phyloP scores from a whole-genome alignment of 2,329 filamentous ascomycete genomes.

The Pseudomassariella vexata region DNA sequence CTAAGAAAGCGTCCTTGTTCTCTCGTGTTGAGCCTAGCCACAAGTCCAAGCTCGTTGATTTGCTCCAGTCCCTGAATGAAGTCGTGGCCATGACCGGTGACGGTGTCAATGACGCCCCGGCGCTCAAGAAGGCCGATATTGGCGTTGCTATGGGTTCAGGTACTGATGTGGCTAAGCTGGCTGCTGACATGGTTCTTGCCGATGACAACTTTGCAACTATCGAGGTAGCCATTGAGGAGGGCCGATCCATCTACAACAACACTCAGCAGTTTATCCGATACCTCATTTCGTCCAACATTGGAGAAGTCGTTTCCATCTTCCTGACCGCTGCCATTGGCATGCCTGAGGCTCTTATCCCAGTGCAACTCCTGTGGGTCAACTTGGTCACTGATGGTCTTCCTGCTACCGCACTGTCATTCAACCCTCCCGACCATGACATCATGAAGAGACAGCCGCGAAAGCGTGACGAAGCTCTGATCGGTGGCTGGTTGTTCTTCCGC shows the following conservation, averaged over 20 bases:
- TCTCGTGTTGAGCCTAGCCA: constrained; percentile 92
- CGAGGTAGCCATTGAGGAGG: constrained; percentile 91
- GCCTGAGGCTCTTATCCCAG: constrained; percentile 94
- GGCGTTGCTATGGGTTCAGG: constrained; percentile 98
- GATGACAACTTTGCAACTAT: constrained; percentile 99
- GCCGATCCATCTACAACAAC: constrained; percentile 98
- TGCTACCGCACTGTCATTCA: constrained; percentile 94
- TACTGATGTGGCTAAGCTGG: constrained; percentile 93
- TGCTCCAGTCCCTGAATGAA: constrained; percentile 86
- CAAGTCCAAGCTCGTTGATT: constrained; percentile 96
- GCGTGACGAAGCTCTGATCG: constrained; percentile 86
- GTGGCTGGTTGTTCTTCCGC: constrained; percentile 94
- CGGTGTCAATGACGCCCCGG: constrained; percentile 96
- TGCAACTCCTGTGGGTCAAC: constrained; percentile 98
- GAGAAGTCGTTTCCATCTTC: constrained; percentile 98
- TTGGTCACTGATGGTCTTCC: constrained; percentile 95
- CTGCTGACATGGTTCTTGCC: constrained; percentile 95
- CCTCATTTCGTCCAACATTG: constrained; percentile 97
- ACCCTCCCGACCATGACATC: constrained; percentile 95
- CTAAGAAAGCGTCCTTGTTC: constrained; percentile 82
- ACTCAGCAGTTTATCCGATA: constrained; percentile 99
- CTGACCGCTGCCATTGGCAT: constrained; percentile 92
- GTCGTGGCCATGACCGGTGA: constrained; percentile 99
- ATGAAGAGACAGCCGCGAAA: constrained; percentile 91
- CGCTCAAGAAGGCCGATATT: constrained; percentile 97